phyloP scores from a whole-genome alignment of 495 filamentous ascomycete genomes.

The Tetracladium setigerum region DNA sequence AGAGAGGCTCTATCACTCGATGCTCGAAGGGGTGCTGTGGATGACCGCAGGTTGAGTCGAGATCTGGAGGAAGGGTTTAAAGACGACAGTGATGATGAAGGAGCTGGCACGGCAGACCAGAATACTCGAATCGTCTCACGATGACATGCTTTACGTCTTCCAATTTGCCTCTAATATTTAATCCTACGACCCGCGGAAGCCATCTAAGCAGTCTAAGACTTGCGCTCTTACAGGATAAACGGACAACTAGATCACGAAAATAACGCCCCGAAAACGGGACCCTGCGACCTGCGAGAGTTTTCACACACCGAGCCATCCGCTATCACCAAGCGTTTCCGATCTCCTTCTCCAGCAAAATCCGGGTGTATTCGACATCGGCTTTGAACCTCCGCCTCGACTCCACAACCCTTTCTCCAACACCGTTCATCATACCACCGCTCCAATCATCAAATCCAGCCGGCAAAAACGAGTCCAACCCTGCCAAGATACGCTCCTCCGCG shows the following conservation, averaged over 20 bases:
- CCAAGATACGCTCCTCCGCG: constrained; percentile 24
- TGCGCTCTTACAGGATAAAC: no score
- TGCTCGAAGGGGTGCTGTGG: constrained; percentile 21
- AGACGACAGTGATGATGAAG: constrained; percentile 74
- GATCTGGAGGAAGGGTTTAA: constrained; percentile 80
- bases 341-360: constrained; percentile 26
- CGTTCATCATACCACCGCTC: constrained; percentile 4
- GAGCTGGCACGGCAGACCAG: constrained; percentile 19
- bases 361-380: constrained; percentile 36
- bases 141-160: constrained; percentile 1
- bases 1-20: constrained; percentile 34
- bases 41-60: constrained; percentile 58
- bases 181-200: neutral
- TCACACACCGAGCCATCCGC: neutral
- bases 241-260: no score
- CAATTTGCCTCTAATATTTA: neutral
- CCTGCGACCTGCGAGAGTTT: no score
- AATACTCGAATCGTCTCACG: neutral
- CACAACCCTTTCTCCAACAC: constrained; percentile 5
- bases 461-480: constrained; percentile 10
- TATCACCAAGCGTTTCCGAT: constrained; percentile 4
- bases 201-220: no score
- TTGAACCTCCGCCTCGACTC: constrained; percentile 27
- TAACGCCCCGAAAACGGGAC: no score
- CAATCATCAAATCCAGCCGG: constrained; percentile 5